Percentiles rank a stretch among this genome's conserved stretches.
Evolutionary conservation across 352 stramenopile genomes (phyloP).

Genomic region (Blastocystis sp.): DNA sequence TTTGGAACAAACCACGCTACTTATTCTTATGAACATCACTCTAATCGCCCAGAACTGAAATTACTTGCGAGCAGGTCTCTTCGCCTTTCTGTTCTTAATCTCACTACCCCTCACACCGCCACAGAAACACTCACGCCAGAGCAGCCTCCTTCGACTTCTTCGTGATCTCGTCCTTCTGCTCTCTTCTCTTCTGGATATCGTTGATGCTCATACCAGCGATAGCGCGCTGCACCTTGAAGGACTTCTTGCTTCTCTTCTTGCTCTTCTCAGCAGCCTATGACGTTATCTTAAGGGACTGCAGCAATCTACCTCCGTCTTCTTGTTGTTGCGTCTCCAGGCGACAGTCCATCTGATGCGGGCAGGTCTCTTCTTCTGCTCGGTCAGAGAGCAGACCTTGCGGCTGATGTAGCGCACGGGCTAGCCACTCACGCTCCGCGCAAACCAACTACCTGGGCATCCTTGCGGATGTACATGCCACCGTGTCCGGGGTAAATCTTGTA

Average conservation of each 20-base stretch:
- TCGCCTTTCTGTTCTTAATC: neutral
- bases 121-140: conserved; percentile 1
- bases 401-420: conserved; percentile 88
- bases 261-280: conserved; percentile 64
- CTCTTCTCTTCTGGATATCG: conserved; percentile 25
- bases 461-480: conserved; percentile 95
- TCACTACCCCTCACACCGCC: neutral
- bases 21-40: conserved; percentile 15
- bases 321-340: conserved; percentile 46
- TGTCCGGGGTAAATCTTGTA: conserved; percentile 96
- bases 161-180: conserved; percentile 51
- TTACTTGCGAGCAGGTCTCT: neutral
- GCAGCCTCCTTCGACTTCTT: neutral
- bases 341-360: too few species aligned
- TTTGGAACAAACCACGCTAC: conserved; percentile 8
- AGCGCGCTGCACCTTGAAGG: conserved; percentile 35
- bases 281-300: neutral
- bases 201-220: conserved; percentile 6
- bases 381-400: conserved; percentile 85
- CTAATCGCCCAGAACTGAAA: neutral
- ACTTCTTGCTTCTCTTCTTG: neutral
- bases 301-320: conserved; percentile 71
- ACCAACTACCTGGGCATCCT: conserved; percentile 83
- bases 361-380: too few species aligned
- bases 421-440: neutral